Percentiles rank a stretch among this genome's conserved stretches.
phyloP scores from a whole-genome alignment of 2,329 filamentous ascomycete genomes.

The Cercospora berteroae region DNA sequence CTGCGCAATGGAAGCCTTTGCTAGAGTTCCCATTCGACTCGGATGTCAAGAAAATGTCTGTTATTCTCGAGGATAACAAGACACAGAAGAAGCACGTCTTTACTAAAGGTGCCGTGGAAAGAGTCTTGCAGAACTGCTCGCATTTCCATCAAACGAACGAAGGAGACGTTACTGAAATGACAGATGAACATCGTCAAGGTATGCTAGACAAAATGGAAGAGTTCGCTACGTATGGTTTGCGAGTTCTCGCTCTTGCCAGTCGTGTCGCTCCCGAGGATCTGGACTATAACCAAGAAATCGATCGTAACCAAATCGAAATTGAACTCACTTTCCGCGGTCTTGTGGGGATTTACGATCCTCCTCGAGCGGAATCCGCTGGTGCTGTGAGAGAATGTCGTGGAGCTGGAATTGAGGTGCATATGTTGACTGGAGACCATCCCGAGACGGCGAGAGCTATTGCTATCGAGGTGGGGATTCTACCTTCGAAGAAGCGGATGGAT shows the following conservation, averaged over 20 bases:
- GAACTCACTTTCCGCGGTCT: slow-evolving; percentile 60
- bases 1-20: slow-evolving; percentile 48
- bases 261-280: slow-evolving; percentile 57
- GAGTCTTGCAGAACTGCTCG: slow-evolving; percentile 62
- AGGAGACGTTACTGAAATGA: slow-evolving; percentile 50
- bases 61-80: slow-evolving; percentile 62
- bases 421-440: slow-evolving; percentile 80
- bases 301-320: slow-evolving; percentile 63
- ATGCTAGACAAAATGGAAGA: slow-evolving; percentile 67
- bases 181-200: slow-evolving; percentile 52
- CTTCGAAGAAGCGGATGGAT: slow-evolving; percentile 60
- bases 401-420: slow-evolving; percentile 75
- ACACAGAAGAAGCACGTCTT: slow-evolving; percentile 47
- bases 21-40: slow-evolving; percentile 73
- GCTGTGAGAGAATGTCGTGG: slow-evolving; percentile 68
- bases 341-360: slow-evolving; percentile 62
- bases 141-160: slow-evolving; percentile 24
- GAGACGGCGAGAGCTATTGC: slow-evolving; percentile 79
- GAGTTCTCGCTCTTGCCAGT: slow-evolving; percentile 58
- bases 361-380: slow-evolving; percentile 71
- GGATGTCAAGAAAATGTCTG: slow-evolving; percentile 72
- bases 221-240: slow-evolving; percentile 60
- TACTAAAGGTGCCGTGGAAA: slow-evolving; percentile 68
- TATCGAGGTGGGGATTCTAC: slow-evolving; percentile 73
- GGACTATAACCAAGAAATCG: slow-evolving; percentile 42